Conservation (phyloP, 2,329 filamentous ascomycete species). For the Neofusicoccum sp. region DNA sequence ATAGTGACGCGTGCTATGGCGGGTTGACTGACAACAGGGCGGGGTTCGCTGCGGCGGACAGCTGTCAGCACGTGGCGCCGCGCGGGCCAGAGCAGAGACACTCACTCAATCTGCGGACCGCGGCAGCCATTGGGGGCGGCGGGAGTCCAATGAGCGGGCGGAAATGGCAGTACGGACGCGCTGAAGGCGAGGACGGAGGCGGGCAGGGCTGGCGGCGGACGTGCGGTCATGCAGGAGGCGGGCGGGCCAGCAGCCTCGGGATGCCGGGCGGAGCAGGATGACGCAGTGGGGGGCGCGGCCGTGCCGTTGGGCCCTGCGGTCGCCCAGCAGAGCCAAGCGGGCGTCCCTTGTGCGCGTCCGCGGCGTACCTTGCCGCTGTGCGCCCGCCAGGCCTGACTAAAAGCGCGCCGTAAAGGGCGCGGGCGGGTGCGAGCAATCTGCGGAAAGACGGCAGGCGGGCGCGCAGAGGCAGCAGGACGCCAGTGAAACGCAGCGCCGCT, state of each 20-base stretch:
- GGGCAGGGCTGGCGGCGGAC: conserved; percentile 7
- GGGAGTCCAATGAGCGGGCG: not conserved
- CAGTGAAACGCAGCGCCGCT: conserved; percentile 14
- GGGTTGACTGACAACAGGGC: conserved; percentile 38
- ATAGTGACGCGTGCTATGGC: not conserved
- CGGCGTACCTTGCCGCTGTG: not conserved
- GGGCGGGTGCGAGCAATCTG: not conserved
- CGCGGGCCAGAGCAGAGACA: not conserved
- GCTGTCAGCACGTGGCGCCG: conserved; percentile 14
- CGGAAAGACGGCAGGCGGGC: conserved; percentile 3
- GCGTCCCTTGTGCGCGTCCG: not conserved
- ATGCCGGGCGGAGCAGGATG: conserved; percentile 6
- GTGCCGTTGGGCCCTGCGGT: conserved; percentile 4
- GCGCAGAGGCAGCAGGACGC: not conserved
- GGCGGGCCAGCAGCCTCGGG: conserved; percentile 1
- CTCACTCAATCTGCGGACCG: conserved; percentile 15
- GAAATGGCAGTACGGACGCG: conserved; percentile 1
- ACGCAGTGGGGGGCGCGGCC: conserved; percentile 5
- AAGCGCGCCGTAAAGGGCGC: not conserved
- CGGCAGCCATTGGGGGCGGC: conserved; percentile 5
- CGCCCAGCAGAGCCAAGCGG: not conserved
- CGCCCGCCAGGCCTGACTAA: not conserved
- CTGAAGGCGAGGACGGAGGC: conserved; percentile 6
- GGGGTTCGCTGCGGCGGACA: conserved; percentile 31
- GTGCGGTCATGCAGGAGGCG: conserved; percentile 15